Evolutionary conservation across 169 alveolate genomes (phyloP).

Genomic region (Plasmodium cynomolgi): DNA sequence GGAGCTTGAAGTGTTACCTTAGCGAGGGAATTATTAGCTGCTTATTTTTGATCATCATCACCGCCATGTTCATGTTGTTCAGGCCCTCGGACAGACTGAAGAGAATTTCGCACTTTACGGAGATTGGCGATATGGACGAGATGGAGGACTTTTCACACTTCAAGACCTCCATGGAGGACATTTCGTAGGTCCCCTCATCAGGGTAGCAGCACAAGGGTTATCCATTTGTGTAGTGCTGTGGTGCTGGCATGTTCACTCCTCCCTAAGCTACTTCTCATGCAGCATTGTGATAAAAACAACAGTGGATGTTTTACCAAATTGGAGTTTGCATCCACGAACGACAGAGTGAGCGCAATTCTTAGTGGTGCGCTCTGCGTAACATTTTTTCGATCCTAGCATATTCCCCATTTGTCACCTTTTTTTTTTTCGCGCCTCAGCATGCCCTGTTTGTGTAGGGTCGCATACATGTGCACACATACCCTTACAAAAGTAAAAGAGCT

Average conservation of each 20-base stretch:
- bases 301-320: neutral
- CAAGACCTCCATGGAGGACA: constrained; percentile 36
- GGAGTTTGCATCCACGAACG: neutral
- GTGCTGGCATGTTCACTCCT: neutral
- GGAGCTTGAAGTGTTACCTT: constrained; percentile 65
- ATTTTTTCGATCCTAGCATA: neutral
- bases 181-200: neutral
- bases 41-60: constrained; percentile 43
- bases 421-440: neutral
- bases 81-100: constrained; percentile 72
- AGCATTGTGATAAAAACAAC: neutral
- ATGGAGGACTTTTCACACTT: constrained; percentile 72
- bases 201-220: neutral
- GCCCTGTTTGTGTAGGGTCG: neutral
- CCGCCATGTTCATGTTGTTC: constrained; percentile 65
- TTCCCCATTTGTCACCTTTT: neutral
- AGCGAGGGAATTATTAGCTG: constrained; percentile 69
- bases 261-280: neutral
- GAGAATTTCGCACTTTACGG: constrained; percentile 75
- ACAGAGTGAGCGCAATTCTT: neutral
- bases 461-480: neutral
- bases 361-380: neutral
- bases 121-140: constrained; percentile 75
- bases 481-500: neutral
- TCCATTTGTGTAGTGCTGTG: neutral